phyloP scores from a whole-genome alignment of 768 basidiomycete genomes.

The Mycena floridula region DNA sequence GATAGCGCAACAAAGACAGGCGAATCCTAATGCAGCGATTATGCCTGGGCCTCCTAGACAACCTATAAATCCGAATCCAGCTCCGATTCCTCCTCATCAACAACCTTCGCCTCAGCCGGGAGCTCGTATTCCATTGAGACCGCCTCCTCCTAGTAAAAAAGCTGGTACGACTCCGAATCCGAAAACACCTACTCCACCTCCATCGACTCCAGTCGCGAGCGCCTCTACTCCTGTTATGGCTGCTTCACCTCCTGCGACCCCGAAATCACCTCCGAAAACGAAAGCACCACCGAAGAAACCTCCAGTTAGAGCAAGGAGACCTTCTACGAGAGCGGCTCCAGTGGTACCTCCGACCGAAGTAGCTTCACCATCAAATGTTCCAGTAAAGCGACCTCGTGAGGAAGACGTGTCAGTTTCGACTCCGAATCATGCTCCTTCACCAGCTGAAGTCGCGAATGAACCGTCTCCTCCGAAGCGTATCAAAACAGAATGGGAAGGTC shows the following conservation, averaged over 20 bases:
- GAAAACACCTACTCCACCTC: constrained; percentile 17
- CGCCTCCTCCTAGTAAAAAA: constrained; percentile 24
- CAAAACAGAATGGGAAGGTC: constrained; percentile 68
- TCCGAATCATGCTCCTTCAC: constrained; percentile 16
- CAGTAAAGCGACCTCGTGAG: constrained; percentile 44
- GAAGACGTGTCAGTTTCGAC: constrained; percentile 36
- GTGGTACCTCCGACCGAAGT: too few relatives aligned
- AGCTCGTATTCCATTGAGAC: constrained; percentile 12
- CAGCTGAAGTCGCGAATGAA: constrained; percentile 30
- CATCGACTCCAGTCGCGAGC: constrained; percentile 35
- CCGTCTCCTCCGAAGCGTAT: constrained; percentile 67
- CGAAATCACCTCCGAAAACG: constrained; percentile 59
- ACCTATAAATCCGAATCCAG: constrained; percentile 10
- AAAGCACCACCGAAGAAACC: not conserved
- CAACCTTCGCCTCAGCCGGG: constrained; percentile 11
- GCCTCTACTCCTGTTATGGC: constrained; percentile 49
- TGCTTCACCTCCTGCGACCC: constrained; percentile 52
- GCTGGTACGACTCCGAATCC: constrained; percentile 13
- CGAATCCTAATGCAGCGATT: constrained; percentile 4
- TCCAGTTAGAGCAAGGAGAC: not conserved
- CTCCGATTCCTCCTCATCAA: constrained; percentile 14
- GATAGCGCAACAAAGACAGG: constrained; percentile 10
- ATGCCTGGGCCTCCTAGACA: constrained; percentile 9
- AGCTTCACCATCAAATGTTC: constrained; percentile 8
- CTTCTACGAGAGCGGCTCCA: not conserved